Evolutionary conservation across 148 eudicot species (phyloP).

Genomic region (Silene latifolia): DNA sequence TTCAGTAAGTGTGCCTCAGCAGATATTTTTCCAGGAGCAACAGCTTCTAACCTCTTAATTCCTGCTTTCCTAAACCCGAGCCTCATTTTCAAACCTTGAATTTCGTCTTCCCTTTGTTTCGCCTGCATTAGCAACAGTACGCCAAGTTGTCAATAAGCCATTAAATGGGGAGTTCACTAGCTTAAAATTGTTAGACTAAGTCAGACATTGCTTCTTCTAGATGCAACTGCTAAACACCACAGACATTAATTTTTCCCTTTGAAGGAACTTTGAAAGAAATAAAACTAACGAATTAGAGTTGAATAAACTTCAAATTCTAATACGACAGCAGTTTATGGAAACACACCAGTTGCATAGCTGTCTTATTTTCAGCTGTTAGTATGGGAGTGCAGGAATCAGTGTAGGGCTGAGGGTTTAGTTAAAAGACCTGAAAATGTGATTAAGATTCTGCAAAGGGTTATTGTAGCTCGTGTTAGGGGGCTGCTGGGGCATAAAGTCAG

Average conservation of each 20-base stretch:
- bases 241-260: neutral
- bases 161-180: neutral
- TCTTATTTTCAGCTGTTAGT: too few relatives aligned
- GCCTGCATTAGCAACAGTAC: constrained; percentile 39
- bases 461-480: too few relatives aligned
- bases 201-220: neutral
- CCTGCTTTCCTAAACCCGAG: constrained; percentile 89
- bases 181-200: neutral
- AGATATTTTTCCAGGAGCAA: constrained; percentile 88
- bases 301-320: too few relatives aligned
- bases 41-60: constrained; percentile 83
- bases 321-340: too few relatives aligned
- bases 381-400: too few relatives aligned
- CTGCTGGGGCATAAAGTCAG: too few relatives aligned
- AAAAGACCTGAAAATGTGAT: too few relatives aligned
- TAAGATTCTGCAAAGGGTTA: too few relatives aligned
- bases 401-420: too few relatives aligned
- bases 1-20: constrained; percentile 82
- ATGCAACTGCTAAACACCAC: neutral
- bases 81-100: constrained; percentile 95
- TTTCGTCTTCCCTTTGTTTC: constrained; percentile 94
- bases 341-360: too few relatives aligned
- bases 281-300: too few relatives aligned
- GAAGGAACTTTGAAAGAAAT: too few relatives aligned
- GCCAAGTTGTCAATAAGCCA: neutral